A percentile compares a stretch with the other conserved stretches of the same genome.
Evolutionary conservation across 2,329 filamentous ascomycete species (phyloP).

Genomic region (Rasamsonia emersonii): DNA sequence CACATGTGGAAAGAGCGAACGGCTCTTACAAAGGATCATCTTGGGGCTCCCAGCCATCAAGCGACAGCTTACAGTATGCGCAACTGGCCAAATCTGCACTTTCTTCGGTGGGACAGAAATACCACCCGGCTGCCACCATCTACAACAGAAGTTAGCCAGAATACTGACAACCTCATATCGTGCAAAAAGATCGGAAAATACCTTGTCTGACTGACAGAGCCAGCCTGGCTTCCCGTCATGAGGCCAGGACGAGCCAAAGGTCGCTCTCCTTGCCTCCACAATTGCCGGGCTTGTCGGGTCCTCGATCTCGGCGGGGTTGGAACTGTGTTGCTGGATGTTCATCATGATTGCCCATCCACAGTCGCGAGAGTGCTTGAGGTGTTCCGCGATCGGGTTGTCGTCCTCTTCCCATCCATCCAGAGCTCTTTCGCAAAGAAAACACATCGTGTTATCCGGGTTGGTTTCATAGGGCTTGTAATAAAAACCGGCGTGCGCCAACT

Average conservation of each 20-base stretch:
- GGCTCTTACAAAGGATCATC: constrained; percentile 72
- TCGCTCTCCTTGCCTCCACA: constrained; percentile 67
- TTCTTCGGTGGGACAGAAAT: constrained; percentile 75
- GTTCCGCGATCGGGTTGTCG: constrained; percentile 76
- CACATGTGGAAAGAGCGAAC: constrained; percentile 14
- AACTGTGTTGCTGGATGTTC: constrained; percentile 45
- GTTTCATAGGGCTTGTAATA: constrained; percentile 69
- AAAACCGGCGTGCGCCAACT: constrained; percentile 89
- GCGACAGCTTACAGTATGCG: constrained; percentile 76
- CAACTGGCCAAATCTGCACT: constrained; percentile 87
- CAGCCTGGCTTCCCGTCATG: constrained; percentile 81
- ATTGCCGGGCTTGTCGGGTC: constrained; percentile 67
- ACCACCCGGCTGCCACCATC: constrained; percentile 90
- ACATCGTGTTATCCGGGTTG: constrained; percentile 79
- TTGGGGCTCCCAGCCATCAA: constrained; percentile 90
- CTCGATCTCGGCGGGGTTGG: constrained; percentile 46
- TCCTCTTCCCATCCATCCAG: constrained; percentile 87
- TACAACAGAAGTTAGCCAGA: constrained; percentile 25
- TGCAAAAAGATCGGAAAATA: constrained; percentile 24
- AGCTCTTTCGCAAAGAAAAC: constrained; percentile 75
- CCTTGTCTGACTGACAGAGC: constrained; percentile 84
- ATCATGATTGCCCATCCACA: constrained; percentile 81
- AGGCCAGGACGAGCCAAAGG: constrained; percentile 79
- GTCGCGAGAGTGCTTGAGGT: constrained; percentile 69
- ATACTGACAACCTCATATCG: neutral